Evolutionary conservation across 305 asterid genomes (phyloP).

Genomic region (Salvia sclarea): DNA sequence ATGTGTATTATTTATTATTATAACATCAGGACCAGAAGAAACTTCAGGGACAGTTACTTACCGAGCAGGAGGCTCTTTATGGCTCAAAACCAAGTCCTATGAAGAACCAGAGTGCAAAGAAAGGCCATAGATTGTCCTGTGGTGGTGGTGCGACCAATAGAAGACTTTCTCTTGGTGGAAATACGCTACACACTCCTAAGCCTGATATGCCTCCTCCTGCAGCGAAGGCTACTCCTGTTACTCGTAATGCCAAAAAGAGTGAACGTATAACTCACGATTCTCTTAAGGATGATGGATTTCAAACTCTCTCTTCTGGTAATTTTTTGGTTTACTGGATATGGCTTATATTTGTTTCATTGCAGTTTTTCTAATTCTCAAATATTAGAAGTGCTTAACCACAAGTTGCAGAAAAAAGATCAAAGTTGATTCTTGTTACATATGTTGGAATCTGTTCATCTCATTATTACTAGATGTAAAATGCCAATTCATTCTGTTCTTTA

Average conservation of each 20-base stretch:
- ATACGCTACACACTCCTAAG: constrained; percentile 63
- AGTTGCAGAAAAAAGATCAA: background rate
- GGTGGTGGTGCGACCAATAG: constrained; percentile 61
- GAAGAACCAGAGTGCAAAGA: constrained; percentile 85
- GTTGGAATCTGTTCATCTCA: too few species aligned
- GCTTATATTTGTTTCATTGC: background rate
- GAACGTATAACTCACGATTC: constrained; percentile 52
- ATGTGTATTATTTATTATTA: background rate
- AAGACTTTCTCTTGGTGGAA: constrained; percentile 87
- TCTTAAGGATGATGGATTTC: constrained; percentile 52
- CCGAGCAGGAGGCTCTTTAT: constrained; percentile 94
- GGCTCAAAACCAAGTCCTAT: constrained; percentile 98
- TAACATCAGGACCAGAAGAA: constrained; percentile 87
- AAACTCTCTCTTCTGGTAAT: constrained; percentile 71
- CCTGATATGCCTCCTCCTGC: constrained; percentile 53
- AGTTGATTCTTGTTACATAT: background rate
- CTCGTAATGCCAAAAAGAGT: constrained; percentile 60
- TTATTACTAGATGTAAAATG: background rate
- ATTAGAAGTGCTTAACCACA: background rate
- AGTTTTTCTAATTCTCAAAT: background rate
- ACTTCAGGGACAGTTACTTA: constrained; percentile 85
- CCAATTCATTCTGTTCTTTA: too few species aligned
- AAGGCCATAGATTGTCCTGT: constrained; percentile 74
- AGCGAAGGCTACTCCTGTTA: constrained; percentile 70
- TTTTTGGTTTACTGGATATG: constrained; percentile 10